Percentiles rank a stretch among this genome's conserved stretches.
These are phyloP conservation scores for Solanum corneliomulleri DNA, from an alignment of 257 asterid species.

Conservation along the genomic window DNA sequence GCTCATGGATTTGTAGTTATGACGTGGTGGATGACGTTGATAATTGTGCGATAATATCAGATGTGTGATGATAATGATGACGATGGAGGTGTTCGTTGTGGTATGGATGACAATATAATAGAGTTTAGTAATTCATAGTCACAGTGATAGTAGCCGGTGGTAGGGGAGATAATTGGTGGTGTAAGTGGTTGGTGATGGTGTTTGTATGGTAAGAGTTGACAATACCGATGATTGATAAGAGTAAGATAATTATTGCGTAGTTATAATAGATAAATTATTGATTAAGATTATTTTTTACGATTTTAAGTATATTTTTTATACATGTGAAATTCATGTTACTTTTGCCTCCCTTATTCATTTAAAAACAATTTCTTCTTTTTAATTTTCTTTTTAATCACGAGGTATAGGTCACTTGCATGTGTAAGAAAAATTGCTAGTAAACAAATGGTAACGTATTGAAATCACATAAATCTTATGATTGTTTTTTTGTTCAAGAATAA, in stretches of 20 bases:
- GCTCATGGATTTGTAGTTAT: too few relatives aligned
- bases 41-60: too few relatives aligned
- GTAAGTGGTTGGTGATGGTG: neutral
- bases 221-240: neutral
- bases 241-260: neutral
- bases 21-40: too few relatives aligned
- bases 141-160: too few relatives aligned
- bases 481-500: neutral
- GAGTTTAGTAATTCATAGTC: too few relatives aligned
- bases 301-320: neutral
- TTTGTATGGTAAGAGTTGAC: neutral
- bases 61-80: too few relatives aligned
- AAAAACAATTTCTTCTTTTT: neutral
- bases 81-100: neutral
- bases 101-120: too few relatives aligned
- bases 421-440: neutral
- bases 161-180: neutral
- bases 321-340: neutral
- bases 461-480: neutral
- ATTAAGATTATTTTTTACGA: fast-evolving
- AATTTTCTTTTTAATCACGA: neutral
- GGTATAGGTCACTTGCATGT: too few relatives aligned
- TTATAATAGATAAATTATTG: neutral
- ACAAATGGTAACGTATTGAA: neutral
- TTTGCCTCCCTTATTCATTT: neutral